Percentiles rank a stretch among this genome's conserved stretches.
phyloP scores from a whole-genome alignment of 2,329 filamentous ascomycete genomes.

The Cladophialophora immunda region DNA sequence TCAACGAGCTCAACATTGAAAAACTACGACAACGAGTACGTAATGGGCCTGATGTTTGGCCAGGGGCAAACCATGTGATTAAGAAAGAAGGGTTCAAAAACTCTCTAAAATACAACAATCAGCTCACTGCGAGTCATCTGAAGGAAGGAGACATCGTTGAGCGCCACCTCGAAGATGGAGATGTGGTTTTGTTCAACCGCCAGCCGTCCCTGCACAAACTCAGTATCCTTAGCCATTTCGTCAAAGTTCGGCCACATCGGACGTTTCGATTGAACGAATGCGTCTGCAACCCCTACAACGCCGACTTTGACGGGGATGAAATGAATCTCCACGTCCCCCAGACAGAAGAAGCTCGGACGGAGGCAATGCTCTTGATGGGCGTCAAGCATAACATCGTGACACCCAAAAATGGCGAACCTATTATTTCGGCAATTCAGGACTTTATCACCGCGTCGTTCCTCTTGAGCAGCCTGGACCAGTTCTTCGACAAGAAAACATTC shows the following conservation, averaged over 20 bases:
- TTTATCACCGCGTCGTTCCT: constrained; percentile 97
- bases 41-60: constrained; percentile 81
- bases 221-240: constrained; percentile 95
- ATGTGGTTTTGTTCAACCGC: constrained; percentile 96
- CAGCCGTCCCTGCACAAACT: constrained; percentile 98
- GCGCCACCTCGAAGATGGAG: constrained; percentile 91
- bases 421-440: constrained; percentile 98
- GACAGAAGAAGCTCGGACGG: constrained; percentile 93
- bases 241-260: constrained; percentile 91
- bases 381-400: constrained; percentile 96
- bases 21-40: constrained; percentile 78
- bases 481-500: constrained; percentile 89
- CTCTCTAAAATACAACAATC: constrained; percentile 77
- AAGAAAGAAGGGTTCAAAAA: constrained; percentile 77
- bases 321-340: constrained; percentile 99
- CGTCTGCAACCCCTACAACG: constrained; percentile 97
- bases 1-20: constrained; percentile 82
- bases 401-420: constrained; percentile 96
- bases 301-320: constrained; percentile 98
- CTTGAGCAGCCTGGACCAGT: constrained; percentile 89
- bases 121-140: constrained; percentile 76
- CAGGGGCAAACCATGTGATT: constrained; percentile 83
- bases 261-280: constrained; percentile 98
- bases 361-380: constrained; percentile 96
- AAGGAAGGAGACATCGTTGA: constrained; percentile 89